Conservation (phyloP, 2,329 filamentous ascomycete species). For the Alternaria sp. region DNA sequence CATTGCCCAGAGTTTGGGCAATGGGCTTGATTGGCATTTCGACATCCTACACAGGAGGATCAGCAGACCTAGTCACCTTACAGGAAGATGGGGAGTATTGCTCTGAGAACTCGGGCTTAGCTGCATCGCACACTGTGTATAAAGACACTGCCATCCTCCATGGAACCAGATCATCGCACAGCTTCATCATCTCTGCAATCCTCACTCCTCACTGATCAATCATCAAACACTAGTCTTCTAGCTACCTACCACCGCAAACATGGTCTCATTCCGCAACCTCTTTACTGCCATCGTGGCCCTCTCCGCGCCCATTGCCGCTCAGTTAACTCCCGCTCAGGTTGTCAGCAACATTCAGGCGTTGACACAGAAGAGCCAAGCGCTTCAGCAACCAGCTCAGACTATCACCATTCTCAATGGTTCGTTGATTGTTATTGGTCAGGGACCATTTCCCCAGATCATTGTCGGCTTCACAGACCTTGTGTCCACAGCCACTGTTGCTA, state of each 20-base stretch:
- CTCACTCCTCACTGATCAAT: conserved; percentile 8
- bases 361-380: conserved; percentile 21
- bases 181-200: conserved; percentile 13
- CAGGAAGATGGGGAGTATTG: neutral
- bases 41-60: conserved; percentile 8
- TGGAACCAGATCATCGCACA: conserved; percentile 11
- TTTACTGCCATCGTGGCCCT: conserved; percentile 25
- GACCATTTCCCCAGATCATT: conserved; percentile 24
- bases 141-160: conserved; percentile 9
- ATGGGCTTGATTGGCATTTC: conserved; percentile 8
- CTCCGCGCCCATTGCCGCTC: conserved; percentile 20
- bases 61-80: conserved; percentile 6
- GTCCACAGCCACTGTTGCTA: conserved; percentile 9
- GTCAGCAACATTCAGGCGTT: conserved; percentile 20
- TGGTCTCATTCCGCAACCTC: conserved; percentile 30
- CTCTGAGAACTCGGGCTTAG: neutral
- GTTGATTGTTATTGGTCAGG: conserved; percentile 22
- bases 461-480: conserved; percentile 24
- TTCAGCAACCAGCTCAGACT: conserved; percentile 22
- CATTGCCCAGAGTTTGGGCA: neutral
- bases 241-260: conserved; percentile 13
- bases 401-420: conserved; percentile 23
- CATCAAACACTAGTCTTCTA: neutral
- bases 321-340: conserved; percentile 15
- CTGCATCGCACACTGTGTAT: conserved; percentile 7